Base-by-base conservation (phyloP, 257 asterid genomes). In the Haberlea rhodopensis region DNA sequence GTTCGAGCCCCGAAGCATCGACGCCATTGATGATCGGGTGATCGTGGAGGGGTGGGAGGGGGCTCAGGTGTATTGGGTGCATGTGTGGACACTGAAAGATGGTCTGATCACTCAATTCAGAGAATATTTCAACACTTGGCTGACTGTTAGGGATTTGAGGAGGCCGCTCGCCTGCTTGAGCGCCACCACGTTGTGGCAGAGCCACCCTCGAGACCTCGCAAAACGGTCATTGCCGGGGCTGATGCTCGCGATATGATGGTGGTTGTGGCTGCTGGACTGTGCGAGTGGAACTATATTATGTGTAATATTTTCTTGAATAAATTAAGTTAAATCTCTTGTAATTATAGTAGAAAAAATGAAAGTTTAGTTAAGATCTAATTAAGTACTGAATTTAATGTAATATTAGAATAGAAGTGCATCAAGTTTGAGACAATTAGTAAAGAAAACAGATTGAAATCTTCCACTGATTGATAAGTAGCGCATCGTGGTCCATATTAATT, bases 31-130 rank as follows among this genome's bases (percentile, higher is more conserved):
- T 0, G 96, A 74, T 15, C 66, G 76, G 8, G 95, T 90, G 26
- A 78, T 88, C 1, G 98, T 75, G 83, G 98, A 88, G 34, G 96
- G 95, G 60, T 88, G 96, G 96, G 96, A 91, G 68, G 96, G 95
- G 8, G 77, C 76, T 37, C 79, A 84, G 43, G 85, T 81, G 11
- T 86, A 88, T 19, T 88, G 98, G 98, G 98, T 91, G 57, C 98
- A 91, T 53, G 95, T 87, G 24, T 91, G 98, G 98, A 89, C 86
- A 3, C 54, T 91, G 5, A 76, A 79, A 74, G 84, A 81, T 25
- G 95, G 98, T 0, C 31, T 83, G 15, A 86, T 89, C 49, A 88
- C 85, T 26, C 95, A 91, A 63, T 82, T 91, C 18, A 75, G 98
- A 57, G 98, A 91, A 59, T 91, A 91, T 54, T 91, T 91, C 79